These are phyloP conservation scores for Naganishia randhawae DNA, from an alignment of 768 basidiomycete genomes.

Conservation along the genomic window DNA sequence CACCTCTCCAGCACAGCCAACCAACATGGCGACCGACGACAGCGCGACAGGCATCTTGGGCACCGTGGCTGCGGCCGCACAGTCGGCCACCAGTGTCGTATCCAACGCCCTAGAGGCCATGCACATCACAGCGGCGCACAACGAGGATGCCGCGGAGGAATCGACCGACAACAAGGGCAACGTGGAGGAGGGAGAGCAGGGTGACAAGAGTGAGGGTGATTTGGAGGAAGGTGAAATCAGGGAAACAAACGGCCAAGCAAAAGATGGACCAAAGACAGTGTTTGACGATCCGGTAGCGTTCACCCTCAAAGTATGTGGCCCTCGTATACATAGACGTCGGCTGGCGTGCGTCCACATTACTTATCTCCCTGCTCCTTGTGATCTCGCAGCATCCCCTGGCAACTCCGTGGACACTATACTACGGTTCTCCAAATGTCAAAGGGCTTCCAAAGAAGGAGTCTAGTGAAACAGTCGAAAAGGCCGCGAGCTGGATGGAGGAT, in stretches of 20 bases:
- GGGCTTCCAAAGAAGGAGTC: conserved; percentile 60
- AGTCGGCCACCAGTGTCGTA: conserved; percentile 73
- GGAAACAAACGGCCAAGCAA: conserved; percentile 53
- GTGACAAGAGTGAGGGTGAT: conserved; percentile 49
- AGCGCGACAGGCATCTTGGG: conserved; percentile 84
- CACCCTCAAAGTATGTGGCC: conserved; percentile 77
- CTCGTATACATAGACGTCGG: background rate
- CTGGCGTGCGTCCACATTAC: background rate
- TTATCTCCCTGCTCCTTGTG: background rate
- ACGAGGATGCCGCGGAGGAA: conserved; percentile 49
- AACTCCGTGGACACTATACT: conserved; percentile 96
- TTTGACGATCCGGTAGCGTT: conserved; percentile 89
- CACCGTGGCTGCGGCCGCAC: conserved; percentile 70
- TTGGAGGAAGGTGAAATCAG: conserved; percentile 65
- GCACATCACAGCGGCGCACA: conserved; percentile 65
- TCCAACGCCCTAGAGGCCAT: conserved; percentile 70
- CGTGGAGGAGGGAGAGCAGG: conserved; percentile 55
- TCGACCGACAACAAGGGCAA: conserved; percentile 44
- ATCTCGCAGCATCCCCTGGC: conserved; percentile 76
- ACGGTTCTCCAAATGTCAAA: conserved; percentile 90
- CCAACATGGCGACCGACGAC: conserved; percentile 77
- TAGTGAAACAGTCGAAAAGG: conserved; percentile 54
- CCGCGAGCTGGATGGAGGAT: conserved; percentile 89
- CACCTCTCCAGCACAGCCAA: conserved; percentile 50
- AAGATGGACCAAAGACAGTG: conserved; percentile 65